These are phyloP conservation scores for Suillus lakei DNA, from an alignment of 768 basidiomycete genomes.

Conservation along the genomic window DNA sequence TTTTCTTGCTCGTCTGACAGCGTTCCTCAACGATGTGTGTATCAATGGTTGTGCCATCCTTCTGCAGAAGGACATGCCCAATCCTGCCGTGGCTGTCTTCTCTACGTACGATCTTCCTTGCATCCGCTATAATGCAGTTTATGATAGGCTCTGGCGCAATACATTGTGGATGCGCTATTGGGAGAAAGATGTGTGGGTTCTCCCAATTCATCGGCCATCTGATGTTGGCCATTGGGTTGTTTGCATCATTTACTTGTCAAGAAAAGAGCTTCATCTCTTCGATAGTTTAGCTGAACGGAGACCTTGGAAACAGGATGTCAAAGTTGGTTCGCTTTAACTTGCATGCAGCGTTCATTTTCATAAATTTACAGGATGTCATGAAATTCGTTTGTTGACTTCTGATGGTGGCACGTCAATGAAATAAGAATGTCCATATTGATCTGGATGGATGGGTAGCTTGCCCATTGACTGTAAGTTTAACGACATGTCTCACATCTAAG, in stretches of 20 bases:
- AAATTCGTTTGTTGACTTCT: background rate
- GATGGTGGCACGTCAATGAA: background rate
- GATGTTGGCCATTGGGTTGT: too few relatives aligned
- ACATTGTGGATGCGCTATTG: conserved; percentile 26
- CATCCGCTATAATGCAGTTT: background rate
- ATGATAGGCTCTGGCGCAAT: conserved; percentile 26
- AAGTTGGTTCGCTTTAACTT: background rate
- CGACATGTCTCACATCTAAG: background rate
- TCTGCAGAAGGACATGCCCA: background rate
- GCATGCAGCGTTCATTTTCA: background rate
- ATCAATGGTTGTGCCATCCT: conserved; percentile 13
- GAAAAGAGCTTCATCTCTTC: too few relatives aligned
- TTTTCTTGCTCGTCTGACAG: background rate
- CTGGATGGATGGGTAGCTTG: background rate
- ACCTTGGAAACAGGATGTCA: too few relatives aligned
- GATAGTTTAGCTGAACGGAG: too few relatives aligned
- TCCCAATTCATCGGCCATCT: conserved; percentile 25
- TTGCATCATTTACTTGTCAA: too few relatives aligned
- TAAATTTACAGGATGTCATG: background rate
- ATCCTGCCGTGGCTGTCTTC: conserved; percentile 4
- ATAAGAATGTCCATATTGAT: background rate
- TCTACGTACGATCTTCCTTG: conserved; percentile 10
- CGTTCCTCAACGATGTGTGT: conserved; percentile 10
- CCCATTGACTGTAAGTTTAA: background rate
- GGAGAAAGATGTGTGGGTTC: conserved; percentile 35